Percentiles rank a stretch among this genome's conserved stretches.
These are phyloP conservation scores for Mycena sanguinolenta DNA, from an alignment of 768 basidiomycete genomes.

Conservation along the genomic window DNA sequence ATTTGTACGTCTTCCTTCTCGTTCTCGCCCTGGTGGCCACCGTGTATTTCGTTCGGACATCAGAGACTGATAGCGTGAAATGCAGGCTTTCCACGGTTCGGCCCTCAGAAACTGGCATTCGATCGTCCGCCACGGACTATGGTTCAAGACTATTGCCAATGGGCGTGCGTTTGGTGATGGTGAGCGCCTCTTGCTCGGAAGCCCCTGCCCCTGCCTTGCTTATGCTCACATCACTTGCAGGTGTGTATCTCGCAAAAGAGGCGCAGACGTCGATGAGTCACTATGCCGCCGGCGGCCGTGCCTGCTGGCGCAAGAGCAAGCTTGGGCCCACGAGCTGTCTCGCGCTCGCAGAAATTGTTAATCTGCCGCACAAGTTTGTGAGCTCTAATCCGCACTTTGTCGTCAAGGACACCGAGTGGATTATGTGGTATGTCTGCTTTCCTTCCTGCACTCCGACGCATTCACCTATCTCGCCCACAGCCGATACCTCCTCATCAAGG, in stretches of 20 bases:
- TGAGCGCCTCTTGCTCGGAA: constrained; percentile 36
- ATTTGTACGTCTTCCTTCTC: constrained; percentile 49
- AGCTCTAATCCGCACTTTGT: constrained; percentile 67
- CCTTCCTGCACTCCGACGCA: too few relatives aligned
- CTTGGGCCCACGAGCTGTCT: constrained; percentile 62
- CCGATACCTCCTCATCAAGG: constrained; percentile 72
- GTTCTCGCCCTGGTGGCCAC: neutral
- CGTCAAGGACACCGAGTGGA: constrained; percentile 75
- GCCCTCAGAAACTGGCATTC: constrained; percentile 79
- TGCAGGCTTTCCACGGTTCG: constrained; percentile 78
- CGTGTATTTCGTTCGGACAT: too few relatives aligned
- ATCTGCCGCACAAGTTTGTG: constrained; percentile 69
- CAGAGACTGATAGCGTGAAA: neutral
- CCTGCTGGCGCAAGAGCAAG: constrained; percentile 66
- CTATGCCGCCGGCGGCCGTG: constrained; percentile 54
- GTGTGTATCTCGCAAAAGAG: constrained; percentile 79
- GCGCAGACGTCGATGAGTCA: constrained; percentile 59
- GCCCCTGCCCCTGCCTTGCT: neutral
- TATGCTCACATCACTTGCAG: constrained; percentile 46
- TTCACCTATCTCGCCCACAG: constrained; percentile 44
- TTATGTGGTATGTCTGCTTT: constrained; percentile 65
- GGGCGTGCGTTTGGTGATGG: constrained; percentile 78
- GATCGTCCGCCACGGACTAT: constrained; percentile 80
- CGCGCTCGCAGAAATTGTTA: constrained; percentile 77
- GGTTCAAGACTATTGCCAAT: constrained; percentile 67